Conservation (phyloP, 2,329 filamentous ascomycete species). For the Thermothelomyces thermophilus region DNA sequence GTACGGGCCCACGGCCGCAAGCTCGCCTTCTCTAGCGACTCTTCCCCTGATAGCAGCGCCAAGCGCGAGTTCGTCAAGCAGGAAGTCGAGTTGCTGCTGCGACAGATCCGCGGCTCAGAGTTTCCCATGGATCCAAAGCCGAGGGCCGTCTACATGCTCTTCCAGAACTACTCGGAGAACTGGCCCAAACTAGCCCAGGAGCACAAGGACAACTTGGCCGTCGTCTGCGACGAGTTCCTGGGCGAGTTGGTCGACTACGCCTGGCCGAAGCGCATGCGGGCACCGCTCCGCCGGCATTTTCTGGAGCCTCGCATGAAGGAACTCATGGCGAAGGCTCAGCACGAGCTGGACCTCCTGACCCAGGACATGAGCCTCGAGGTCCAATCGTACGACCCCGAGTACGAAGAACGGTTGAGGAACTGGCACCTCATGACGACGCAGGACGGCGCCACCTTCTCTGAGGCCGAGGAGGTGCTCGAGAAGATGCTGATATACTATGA, state of each 20-base stretch:
- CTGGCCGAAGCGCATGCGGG: constrained; percentile 46
- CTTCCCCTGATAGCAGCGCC: constrained; percentile 27
- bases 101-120: constrained; percentile 46
- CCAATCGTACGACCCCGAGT: constrained; percentile 48
- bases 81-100: constrained; percentile 44
- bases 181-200: constrained; percentile 47
- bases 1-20: constrained; percentile 45
- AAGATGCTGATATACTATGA: constrained; percentile 53
- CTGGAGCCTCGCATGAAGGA: constrained; percentile 43
- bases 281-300: constrained; percentile 43
- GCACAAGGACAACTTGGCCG: constrained; percentile 48
- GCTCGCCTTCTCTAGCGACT: constrained; percentile 35
- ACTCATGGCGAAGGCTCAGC: constrained; percentile 40
- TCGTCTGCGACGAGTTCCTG: constrained; percentile 49
- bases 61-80: constrained; percentile 43
- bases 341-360: constrained; percentile 39
- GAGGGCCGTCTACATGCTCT: constrained; percentile 47
- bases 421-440: constrained; percentile 40
- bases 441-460: constrained; percentile 41
- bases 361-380: constrained; percentile 48
- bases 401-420: constrained; percentile 42
- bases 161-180: constrained; percentile 47
- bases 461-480: constrained; percentile 47
- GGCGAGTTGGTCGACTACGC: constrained; percentile 44
- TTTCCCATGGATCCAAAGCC: constrained; percentile 48